Conservation (phyloP, 1,139 yeast genomes). For the Pichia sp. region DNA sequence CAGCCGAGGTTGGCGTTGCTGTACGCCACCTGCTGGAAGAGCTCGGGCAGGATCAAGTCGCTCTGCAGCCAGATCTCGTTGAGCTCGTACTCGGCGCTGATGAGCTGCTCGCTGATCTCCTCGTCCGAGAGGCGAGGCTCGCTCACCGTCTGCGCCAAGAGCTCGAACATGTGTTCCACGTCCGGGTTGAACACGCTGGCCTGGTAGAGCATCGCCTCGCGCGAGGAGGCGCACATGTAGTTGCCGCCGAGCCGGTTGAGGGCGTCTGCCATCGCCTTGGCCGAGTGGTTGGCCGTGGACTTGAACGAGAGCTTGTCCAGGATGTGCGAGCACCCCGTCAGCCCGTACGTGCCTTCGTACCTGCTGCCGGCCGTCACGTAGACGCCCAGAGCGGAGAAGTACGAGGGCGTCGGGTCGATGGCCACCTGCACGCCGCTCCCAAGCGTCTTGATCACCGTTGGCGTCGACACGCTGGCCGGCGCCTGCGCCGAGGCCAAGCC, state of each 20-base stretch:
- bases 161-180: conserved; percentile 73
- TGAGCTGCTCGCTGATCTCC: conserved; percentile 70
- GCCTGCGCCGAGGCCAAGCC: no score
- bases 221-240: conserved; percentile 87
- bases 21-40: conserved; percentile 81
- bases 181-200: conserved; percentile 89
- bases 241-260: conserved; percentile 87
- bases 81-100: conserved; percentile 77
- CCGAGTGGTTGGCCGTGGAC: conserved; percentile 60
- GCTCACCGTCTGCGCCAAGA: conserved; percentile 76
- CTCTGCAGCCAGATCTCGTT: conserved; percentile 78
- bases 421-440: conserved; percentile 79
- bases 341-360: conserved; percentile 51
- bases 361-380: conserved; percentile 90
- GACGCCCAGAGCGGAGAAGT: conserved; percentile 85
- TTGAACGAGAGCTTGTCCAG: conserved; percentile 85
- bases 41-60: conserved; percentile 83
- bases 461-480: conserved; percentile 6
- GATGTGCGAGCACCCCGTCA: conserved; percentile 75
- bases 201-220: conserved; percentile 90
- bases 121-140: conserved; percentile 63
- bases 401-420: conserved; percentile 84
- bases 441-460: conserved; percentile 39
- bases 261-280: conserved; percentile 68
- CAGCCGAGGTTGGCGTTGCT: conserved; percentile 70